Percentiles rank a stretch among this genome's conserved stretches.
Evolutionary conservation across 768 basidiomycete species (phyloP).

Genomic region (Mycena latifolia): DNA sequence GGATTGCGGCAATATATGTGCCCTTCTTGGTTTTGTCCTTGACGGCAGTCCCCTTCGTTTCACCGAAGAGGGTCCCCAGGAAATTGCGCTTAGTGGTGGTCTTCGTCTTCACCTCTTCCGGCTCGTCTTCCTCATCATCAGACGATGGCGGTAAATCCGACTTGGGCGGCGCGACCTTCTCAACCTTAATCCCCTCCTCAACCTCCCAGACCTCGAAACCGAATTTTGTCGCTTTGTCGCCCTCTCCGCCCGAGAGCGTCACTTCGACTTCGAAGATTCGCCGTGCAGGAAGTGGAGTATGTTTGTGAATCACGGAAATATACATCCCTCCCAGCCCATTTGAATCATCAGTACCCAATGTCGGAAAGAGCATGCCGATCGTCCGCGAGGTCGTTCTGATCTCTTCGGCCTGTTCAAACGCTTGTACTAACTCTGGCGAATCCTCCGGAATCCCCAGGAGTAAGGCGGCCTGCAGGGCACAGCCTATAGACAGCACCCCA

Average conservation of each 20-base stretch:
- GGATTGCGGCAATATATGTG: conserved; percentile 63
- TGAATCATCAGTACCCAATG: conserved; percentile 48
- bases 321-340: conserved; percentile 70
- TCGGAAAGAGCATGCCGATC: conserved; percentile 77
- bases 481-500: conserved; percentile 81
- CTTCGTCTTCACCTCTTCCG: conserved; percentile 75
- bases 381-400: conserved; percentile 72
- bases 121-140: conserved; percentile 69
- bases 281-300: conserved; percentile 79
- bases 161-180: conserved; percentile 64
- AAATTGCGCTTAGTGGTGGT: conserved; percentile 66
- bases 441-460: conserved; percentile 62
- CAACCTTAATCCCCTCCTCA: conserved; percentile 73
- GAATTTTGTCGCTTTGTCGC: conserved; percentile 57
- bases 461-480: conserved; percentile 78
- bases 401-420: conserved; percentile 61
- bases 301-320: conserved; percentile 74
- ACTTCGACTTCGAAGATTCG: conserved; percentile 71
- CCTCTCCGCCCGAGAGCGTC: conserved; percentile 47
- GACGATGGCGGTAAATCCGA: conserved; percentile 53
- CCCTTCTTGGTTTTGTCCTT: conserved; percentile 57
- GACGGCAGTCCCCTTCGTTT: conserved; percentile 55
- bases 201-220: conserved; percentile 86
- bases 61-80: conserved; percentile 57
- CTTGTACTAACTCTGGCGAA: conserved; percentile 62